Base-by-base conservation (phyloP, 2,329 filamentous ascomycete genomes). In the Leptographium galeiforme region DNA sequence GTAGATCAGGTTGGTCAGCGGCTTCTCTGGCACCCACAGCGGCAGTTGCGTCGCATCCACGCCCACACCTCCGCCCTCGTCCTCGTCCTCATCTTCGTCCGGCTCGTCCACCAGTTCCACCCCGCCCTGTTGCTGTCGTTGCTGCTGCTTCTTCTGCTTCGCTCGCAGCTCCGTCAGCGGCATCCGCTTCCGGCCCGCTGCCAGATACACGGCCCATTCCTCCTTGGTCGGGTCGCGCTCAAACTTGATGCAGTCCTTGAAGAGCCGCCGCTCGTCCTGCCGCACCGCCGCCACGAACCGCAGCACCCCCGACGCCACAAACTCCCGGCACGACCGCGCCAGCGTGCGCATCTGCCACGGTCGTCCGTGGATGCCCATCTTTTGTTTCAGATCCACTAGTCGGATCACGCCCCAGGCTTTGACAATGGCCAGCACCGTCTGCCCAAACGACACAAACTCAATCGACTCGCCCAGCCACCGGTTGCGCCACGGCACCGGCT, bases 221-320 rank as follows among this genome's bases (percentile, higher is more conserved):
- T 75, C 73, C 2, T 72, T 60, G 13, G 72, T 77, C 36, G 80
- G 71, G 8, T 81, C 77, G 46, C 78, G 70, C 48, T 75, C 66
- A 54, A 75, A 82, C 57, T 78, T 78, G 56, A 83, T 70, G 58
- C 80, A 83, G 58, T 82, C 78, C 58, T 79, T 81, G 66, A 77
- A 81, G 7, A 82, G 67, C 53, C 72, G 72, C 53, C 63, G 66
- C 32, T 65, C 64, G 38, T 72, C 70, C 16, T 71, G 68, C 12
- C 79, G 73, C 40, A 72, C 74, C 6, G 78, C 78, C 4, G 77
- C 77, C 4, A 79, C 75, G 57, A 79, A 81, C 48, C 74, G 72
- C 19, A 81, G 69, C 33, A 76, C 71, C 7, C 78, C 79, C 48
- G 75, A 68, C 30, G 72, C 70, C 25, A 77, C 77, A 56, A 82